Evolutionary conservation across 2,329 filamentous ascomycete species (phyloP).

Genomic region (Apiospora koreana): DNA sequence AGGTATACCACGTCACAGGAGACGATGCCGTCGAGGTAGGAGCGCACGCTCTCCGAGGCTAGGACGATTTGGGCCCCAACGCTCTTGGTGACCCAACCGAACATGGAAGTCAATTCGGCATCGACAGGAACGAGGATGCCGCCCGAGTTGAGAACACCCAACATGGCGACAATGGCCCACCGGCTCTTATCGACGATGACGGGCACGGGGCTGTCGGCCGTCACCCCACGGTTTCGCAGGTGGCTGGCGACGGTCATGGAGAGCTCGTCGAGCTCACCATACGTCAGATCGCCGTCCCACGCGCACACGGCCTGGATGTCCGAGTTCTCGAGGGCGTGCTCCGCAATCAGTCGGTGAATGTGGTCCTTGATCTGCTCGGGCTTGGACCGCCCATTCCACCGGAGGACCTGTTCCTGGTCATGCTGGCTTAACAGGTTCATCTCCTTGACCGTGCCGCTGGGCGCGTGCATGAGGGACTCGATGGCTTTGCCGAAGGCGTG

Average conservation of each 20-base stretch:
- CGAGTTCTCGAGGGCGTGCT: constrained; percentile 39
- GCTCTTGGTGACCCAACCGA: constrained; percentile 43
- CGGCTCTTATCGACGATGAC: constrained; percentile 71
- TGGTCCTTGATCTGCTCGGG: constrained; percentile 42
- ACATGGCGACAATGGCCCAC: constrained; percentile 67
- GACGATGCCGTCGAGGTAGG: constrained; percentile 36
- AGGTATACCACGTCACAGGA: constrained; percentile 43
- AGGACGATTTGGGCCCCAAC: constrained; percentile 47
- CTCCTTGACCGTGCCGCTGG: constrained; percentile 43
- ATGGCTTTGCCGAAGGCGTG: constrained; percentile 56
- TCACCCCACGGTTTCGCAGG: constrained; percentile 28
- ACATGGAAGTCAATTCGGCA: constrained; percentile 41
- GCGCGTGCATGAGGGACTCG: constrained; percentile 43
- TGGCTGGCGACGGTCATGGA: constrained; percentile 32
- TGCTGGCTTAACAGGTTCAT: constrained; percentile 56
- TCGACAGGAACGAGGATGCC: constrained; percentile 54
- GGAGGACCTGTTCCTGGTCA: constrained; percentile 55
- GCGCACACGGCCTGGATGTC: constrained; percentile 36
- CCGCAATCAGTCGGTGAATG: constrained; percentile 47
- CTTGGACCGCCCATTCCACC: constrained; percentile 50
- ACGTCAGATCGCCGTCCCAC: constrained; percentile 33
- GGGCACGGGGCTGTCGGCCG: constrained; percentile 51
- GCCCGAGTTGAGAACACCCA: constrained; percentile 66
- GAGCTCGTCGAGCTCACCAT: constrained; percentile 28
- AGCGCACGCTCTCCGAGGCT: constrained; percentile 43